phyloP scores from a whole-genome alignment of 2,329 filamentous ascomycete genomes.

The Aspergillus chevalieri region DNA sequence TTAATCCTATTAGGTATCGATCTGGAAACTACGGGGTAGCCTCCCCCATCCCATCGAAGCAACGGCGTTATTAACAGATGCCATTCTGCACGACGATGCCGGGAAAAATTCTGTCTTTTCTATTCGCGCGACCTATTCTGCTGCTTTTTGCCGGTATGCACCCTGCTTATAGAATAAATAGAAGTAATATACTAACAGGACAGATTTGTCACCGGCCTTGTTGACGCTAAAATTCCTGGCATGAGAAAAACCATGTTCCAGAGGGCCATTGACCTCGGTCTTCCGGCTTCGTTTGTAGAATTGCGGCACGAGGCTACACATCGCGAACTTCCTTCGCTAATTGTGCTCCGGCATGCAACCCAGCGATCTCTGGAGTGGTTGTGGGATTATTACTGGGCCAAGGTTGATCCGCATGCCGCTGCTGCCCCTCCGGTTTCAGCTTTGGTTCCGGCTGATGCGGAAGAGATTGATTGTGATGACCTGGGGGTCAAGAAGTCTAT shows the following conservation, averaged over 20 bases:
- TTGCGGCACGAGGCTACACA: constrained; percentile 85
- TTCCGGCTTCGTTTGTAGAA: constrained; percentile 71
- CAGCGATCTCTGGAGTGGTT: constrained; percentile 73
- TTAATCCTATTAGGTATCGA: constrained; percentile 29
- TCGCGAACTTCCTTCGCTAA: constrained; percentile 72
- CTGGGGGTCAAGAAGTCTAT: constrained; percentile 14
- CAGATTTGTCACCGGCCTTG: constrained; percentile 42
- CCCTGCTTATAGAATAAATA: background rate
- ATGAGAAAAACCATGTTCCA: constrained; percentile 42
- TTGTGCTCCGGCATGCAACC: constrained; percentile 64
- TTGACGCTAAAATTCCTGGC: constrained; percentile 39
- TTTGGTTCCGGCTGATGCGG: background rate
- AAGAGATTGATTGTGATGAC: constrained; percentile 7
- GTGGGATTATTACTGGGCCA: constrained; percentile 79
- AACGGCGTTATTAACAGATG: constrained; percentile 41
- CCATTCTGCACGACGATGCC: constrained; percentile 39
- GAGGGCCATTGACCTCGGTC: constrained; percentile 34
- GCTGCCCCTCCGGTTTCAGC: constrained; percentile 3
- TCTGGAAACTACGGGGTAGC: constrained; percentile 41
- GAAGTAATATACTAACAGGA: background rate
- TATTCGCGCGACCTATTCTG: constrained; percentile 40
- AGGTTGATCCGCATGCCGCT: constrained; percentile 33
- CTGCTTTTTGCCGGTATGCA: constrained; percentile 41
- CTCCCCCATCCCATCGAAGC: constrained; percentile 43
- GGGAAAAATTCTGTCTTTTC: constrained; percentile 38